These are phyloP conservation scores for Hemileccinum impolitum DNA, from an alignment of 768 basidiomycete species.

Conservation along the genomic window DNA sequence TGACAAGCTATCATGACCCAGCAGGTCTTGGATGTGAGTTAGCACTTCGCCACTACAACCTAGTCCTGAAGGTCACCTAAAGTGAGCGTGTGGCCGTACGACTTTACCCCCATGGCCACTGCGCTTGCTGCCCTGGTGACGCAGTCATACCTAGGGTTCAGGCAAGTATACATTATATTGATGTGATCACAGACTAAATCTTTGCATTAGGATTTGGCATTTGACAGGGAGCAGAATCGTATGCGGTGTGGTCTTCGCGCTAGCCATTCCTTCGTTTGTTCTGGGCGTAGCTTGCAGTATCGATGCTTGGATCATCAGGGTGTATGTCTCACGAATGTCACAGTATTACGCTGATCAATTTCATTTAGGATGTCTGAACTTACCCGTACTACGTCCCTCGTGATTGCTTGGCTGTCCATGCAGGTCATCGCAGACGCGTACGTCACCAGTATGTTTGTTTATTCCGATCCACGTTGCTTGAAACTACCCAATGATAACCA, in stretches of 20 bases:
- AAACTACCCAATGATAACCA: background rate
- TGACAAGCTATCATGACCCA: conserved; percentile 11
- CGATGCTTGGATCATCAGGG: conserved; percentile 38
- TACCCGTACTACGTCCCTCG: conserved; percentile 36
- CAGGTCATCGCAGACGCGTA: conserved; percentile 43
- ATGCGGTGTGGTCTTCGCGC: conserved; percentile 31
- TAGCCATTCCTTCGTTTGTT: conserved; percentile 39
- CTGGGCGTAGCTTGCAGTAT: conserved; percentile 44
- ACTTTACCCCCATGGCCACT: conserved; percentile 47
- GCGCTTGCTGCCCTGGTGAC: conserved; percentile 46
- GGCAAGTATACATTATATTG: conserved; percentile 27
- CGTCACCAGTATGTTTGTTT: conserved; percentile 37
- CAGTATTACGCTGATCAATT: background rate
- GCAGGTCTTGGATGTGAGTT: conserved; percentile 4
- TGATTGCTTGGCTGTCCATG: conserved; percentile 46
- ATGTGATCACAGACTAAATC: background rate
- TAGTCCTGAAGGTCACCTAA: background rate
- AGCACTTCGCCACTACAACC: background rate
- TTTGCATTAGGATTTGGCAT: conserved; percentile 9
- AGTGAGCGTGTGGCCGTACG: conserved; percentile 47
- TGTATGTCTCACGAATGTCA: conserved; percentile 27
- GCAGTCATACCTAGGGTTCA: conserved; percentile 45
- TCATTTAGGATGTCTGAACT: conserved; percentile 38
- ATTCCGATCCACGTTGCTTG: too few relatives aligned
- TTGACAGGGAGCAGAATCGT: conserved; percentile 19